A percentile compares a stretch with the other conserved stretches of the same genome.
Evolutionary conservation across 768 basidiomycete species (phyloP).

Genomic region (Calocera viscosa): DNA sequence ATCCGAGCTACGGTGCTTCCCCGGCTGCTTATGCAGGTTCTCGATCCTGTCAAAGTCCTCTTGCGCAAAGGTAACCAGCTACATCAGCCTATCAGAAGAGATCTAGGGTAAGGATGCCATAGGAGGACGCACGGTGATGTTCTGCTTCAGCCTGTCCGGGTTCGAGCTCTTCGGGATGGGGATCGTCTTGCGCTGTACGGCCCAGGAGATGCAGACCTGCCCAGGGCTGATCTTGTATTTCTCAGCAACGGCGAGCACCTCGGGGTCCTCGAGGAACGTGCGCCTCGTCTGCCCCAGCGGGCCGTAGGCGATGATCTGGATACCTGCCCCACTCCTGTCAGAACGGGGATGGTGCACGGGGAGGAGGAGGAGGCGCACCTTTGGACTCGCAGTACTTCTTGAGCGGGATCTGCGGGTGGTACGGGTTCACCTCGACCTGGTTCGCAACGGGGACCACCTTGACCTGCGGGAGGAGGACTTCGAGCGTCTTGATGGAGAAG

Average conservation of each 20-base stretch:
- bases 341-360: slow-evolving; percentile 1
- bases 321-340: neutral
- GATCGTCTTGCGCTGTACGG: slow-evolving; percentile 19
- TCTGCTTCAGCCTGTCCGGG: slow-evolving; percentile 8
- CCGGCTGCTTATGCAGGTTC: slow-evolving; percentile 16
- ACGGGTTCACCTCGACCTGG: slow-evolving; percentile 38
- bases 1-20: slow-evolving; percentile 12
- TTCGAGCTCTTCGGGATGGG: slow-evolving; percentile 19
- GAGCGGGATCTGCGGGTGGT: slow-evolving; percentile 16
- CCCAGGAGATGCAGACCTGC: slow-evolving; percentile 10
- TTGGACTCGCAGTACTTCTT: slow-evolving; percentile 15
- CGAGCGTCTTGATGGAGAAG: slow-evolving; percentile 53
- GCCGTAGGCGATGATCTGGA: slow-evolving; percentile 4
- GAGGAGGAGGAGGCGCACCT: slow-evolving; percentile 15
- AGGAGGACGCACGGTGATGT: slow-evolving; percentile 14
- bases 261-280: slow-evolving; percentile 12
- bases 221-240: slow-evolving; percentile 13
- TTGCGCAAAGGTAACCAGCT: slow-evolving; percentile 18
- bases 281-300: neutral
- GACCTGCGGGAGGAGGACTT: slow-evolving; percentile 54
- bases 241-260: slow-evolving; percentile 12
- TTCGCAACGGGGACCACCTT: slow-evolving; percentile 59
- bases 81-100: neutral
- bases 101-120: neutral
- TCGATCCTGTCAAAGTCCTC: slow-evolving; percentile 14